Evolutionary conservation across 2,329 filamentous ascomycete genomes (phyloP), one percentile per base, ranked within the genome.

Genomic region (Ceratocystis cubensis): DNA sequence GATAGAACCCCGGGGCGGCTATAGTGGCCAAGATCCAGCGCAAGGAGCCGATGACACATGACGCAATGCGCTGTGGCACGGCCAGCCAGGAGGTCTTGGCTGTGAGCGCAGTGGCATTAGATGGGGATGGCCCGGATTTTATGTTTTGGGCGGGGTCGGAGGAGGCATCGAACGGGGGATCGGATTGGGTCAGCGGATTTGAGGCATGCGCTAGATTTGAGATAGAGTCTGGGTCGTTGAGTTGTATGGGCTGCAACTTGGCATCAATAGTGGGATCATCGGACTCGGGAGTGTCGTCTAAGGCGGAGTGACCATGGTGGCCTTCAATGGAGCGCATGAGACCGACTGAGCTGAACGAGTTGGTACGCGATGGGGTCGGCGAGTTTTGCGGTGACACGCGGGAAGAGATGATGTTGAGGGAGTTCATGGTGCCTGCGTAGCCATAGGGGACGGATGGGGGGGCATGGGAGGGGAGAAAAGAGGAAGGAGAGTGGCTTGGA

Each of bases 391-490:
- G 82, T 72, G 84, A 85, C 75, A 92, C 89, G 78, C 88, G 87
- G 75, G 89, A 86, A 73, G 91, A 94, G 76, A 96, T 85, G 76
- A 96, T 90, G 79, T 94, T 96, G 80, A 96, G 82, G 73, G 92
- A 96, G 86, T 96, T 96, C 93, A 96, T 96, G 37, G 10, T 41
- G 78, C 82, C 89, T 80, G 77, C 76, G 75, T 77, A 80, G 81
- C 84, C 84, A 86, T 84, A 77, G 78, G 73, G 71, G 48, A 44
- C 28, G 44, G 33, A 37, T 6, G 41, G 15, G 37, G n/a, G 37
- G 57, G 17, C 45, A 67, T 50, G 22, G 20, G 48, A 50, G 48
- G 22, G 48, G 48, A 20, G 20, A 25, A 20, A n/a, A n/a, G 48
- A 50, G 8, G 41, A 15, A 22, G 63, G 48, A 61, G 30, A 10